These are phyloP conservation scores for Sporisorium graminicola DNA, from an alignment of 1,284 basidiomycete species.

Conservation along the genomic window DNA sequence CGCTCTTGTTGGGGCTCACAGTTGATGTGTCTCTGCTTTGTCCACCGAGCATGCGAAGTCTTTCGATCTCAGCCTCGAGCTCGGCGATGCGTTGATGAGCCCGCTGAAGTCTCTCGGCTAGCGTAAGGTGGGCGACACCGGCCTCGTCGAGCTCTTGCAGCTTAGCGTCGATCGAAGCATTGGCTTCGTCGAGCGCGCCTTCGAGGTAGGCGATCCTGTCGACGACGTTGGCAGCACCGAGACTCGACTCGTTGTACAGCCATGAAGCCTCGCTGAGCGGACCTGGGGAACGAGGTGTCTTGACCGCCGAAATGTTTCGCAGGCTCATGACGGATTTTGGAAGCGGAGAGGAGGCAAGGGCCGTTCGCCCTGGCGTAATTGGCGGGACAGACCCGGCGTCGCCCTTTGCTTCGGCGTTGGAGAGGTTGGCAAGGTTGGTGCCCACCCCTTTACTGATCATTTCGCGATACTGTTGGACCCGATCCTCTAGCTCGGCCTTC, in stretches of 20 bases:
- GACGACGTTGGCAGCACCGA: constrained; percentile 45
- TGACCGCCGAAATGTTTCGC: constrained; percentile 42
- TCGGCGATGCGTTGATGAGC: constrained; percentile 46
- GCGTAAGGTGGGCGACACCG: constrained; percentile 47
- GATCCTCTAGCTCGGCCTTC: constrained; percentile 43
- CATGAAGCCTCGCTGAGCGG: constrained; percentile 52
- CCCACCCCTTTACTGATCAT: constrained; percentile 49
- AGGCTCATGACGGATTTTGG: constrained; percentile 47
- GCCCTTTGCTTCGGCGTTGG: constrained; percentile 10
- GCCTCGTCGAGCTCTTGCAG: constrained; percentile 51
- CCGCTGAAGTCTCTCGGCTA: constrained; percentile 42
- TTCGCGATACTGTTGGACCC: constrained; percentile 49
- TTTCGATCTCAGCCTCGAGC: constrained; percentile 50
- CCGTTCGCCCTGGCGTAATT: constrained; percentile 24
- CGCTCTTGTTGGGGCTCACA: constrained; percentile 36
- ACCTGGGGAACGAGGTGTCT: constrained; percentile 48
- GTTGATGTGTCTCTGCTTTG: constrained; percentile 18
- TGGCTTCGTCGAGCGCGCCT: constrained; percentile 53
- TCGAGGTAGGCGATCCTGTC: constrained; percentile 49
- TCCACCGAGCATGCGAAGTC: constrained; percentile 27
- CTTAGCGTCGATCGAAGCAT: constrained; percentile 57
- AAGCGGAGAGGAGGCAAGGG: constrained; percentile 35
- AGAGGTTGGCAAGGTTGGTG: constrained; percentile 39
- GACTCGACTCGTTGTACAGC: constrained; percentile 58
- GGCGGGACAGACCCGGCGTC: constrained; percentile 14